phyloP scores from a whole-genome alignment of 495 filamentous ascomycete genomes.

The Sporormia fimetaria region DNA sequence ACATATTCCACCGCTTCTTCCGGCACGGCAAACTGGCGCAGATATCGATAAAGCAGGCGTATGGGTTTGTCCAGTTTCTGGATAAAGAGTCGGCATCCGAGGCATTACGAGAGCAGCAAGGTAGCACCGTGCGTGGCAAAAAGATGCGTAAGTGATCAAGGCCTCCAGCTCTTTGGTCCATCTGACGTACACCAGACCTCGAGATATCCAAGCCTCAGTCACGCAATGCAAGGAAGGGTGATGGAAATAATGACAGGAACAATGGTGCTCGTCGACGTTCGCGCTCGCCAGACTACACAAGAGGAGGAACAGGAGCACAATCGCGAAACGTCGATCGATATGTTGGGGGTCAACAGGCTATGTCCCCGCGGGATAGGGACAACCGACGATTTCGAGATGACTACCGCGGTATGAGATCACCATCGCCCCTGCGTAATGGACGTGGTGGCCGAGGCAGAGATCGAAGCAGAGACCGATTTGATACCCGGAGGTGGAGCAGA shows the following conservation, averaged over 20 bases:
- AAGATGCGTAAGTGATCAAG: slow-evolving; percentile 69
- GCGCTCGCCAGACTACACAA: slow-evolving; percentile 57
- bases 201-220: slow-evolving; percentile 86
- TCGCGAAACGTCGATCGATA: slow-evolving; percentile 27
- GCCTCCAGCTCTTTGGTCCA: not conserved
- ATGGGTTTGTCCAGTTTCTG: slow-evolving; percentile 93
- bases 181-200: slow-evolving; percentile 52
- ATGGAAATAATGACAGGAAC: slow-evolving; percentile 30
- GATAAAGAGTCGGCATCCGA: slow-evolving; percentile 58
- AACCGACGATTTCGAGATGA: slow-evolving; percentile 39
- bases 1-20: slow-evolving; percentile 83
- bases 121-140: slow-evolving; percentile 62
- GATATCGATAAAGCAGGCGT: slow-evolving; percentile 92
- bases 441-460: slow-evolving; percentile 14
- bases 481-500: slow-evolving; percentile 37
- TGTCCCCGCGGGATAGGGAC: slow-evolving; percentile 25
- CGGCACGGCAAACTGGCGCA: slow-evolving; percentile 81
- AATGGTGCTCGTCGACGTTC: slow-evolving; percentile 44
- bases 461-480: slow-evolving; percentile 39
- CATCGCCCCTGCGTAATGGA: slow-evolving; percentile 41
- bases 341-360: slow-evolving; percentile 15
- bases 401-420: slow-evolving; percentile 52
- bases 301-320: slow-evolving; percentile 33
- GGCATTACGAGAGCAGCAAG: slow-evolving; percentile 68
- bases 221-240: slow-evolving; percentile 52